Conservation (phyloP, 306 rosid genomes). For the Glycine soja region DNA sequence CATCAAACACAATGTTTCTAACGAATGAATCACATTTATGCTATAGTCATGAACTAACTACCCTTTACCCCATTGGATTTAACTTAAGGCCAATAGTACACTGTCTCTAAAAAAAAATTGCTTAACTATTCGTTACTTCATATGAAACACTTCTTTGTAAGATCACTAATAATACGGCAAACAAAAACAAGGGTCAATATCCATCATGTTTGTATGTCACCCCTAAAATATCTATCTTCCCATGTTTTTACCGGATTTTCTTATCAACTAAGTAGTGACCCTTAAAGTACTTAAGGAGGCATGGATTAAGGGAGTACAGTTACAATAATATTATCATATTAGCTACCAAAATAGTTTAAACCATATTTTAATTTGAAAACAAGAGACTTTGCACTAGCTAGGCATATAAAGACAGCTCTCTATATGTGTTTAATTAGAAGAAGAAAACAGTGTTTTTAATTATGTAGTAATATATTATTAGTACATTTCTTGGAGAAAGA, state of each 20-base stretch:
- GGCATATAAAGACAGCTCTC: conserved; percentile 39
- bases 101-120: conserved; percentile 15
- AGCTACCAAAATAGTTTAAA: conserved; percentile 23
- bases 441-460: conserved; percentile 43
- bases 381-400: conserved; percentile 42
- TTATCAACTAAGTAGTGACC: conserved; percentile 17
- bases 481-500: conserved; percentile 30
- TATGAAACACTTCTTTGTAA: background rate
- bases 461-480: background rate
- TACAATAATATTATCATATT: background rate
- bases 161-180: conserved; percentile 28
- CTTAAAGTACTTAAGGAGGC: conserved; percentile 41
- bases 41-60: background rate
- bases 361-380: conserved; percentile 35
- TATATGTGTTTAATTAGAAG: conserved; percentile 17
- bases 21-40: background rate
- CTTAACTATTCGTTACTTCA: conserved; percentile 20
- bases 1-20: background rate
- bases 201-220: background rate
- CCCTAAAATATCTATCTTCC: conserved; percentile 39
- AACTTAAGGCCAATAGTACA: background rate
- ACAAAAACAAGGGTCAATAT: conserved; percentile 43
- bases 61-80: conserved; percentile 17
- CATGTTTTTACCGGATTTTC: conserved; percentile 22
- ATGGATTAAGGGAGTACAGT: background rate